phyloP scores from a whole-genome alignment of 2,329 filamentous ascomycete genomes.

The Aspergillus calidoustus region DNA sequence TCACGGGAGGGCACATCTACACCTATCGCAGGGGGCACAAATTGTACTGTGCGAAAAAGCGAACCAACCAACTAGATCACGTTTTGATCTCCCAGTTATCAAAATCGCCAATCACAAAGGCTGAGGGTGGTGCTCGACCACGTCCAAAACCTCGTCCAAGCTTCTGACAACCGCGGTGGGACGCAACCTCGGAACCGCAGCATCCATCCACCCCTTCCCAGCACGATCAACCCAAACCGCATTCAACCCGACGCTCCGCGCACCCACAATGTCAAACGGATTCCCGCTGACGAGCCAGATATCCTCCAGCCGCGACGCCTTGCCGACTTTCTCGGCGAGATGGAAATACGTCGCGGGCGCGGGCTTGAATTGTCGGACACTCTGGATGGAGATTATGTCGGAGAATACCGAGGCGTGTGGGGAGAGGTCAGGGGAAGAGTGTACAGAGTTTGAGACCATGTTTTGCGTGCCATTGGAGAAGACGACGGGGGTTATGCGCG shows the following conservation, averaged over 20 bases:
- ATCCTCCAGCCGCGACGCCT: conserved; percentile 49
- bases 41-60: too few species aligned
- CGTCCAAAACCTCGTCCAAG: conserved; percentile 61
- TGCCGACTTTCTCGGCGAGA: conserved; percentile 57
- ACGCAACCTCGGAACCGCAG: conserved; percentile 53
- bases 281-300: conserved; percentile 75
- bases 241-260: conserved; percentile 63
- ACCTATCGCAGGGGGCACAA: too few species aligned
- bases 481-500: conserved; percentile 59
- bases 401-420: conserved; percentile 56
- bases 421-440: conserved; percentile 60
- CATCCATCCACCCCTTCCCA: conserved; percentile 68
- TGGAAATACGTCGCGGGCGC: conserved; percentile 65
- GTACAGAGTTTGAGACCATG: conserved; percentile 67
- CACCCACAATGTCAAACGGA: conserved; percentile 73
- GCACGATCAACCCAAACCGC: conserved; percentile 14
- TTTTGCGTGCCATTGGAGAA: conserved; percentile 71
- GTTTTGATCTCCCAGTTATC: background rate
- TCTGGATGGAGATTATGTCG: conserved; percentile 66
- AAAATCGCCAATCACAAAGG: background rate
- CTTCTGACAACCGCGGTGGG: conserved; percentile 61
- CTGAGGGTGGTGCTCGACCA: background rate
- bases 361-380: conserved; percentile 67
- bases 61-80: too few species aligned
- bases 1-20: too few species aligned